phyloP scores from a whole-genome alignment of 192 early-diverging fungal genomes.

The Fimicolochytrium jonesii region DNA sequence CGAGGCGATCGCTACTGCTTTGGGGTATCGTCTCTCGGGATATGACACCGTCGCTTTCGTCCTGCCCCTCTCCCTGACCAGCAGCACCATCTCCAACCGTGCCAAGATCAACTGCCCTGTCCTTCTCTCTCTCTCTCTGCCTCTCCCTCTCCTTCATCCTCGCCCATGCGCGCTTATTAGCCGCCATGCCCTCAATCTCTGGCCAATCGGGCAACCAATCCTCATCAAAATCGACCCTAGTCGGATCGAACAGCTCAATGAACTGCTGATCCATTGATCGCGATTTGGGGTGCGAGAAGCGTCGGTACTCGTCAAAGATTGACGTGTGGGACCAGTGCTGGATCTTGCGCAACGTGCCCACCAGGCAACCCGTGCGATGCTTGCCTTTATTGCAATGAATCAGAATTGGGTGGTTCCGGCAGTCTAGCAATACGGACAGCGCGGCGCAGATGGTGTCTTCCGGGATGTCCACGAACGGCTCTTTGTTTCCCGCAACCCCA shows the following conservation, averaged over 20 bases:
- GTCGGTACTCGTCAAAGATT: conserved; percentile 96
- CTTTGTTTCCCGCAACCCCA: conserved; percentile 94
- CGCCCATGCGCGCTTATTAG: conserved; percentile 1
- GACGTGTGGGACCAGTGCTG: conserved; percentile 93
- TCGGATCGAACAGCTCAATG: conserved; percentile 54
- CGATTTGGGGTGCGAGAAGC: conserved; percentile 62
- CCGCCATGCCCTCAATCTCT: conserved; percentile 34
- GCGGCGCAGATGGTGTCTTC: conserved; percentile 50
- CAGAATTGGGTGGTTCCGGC: conserved; percentile 49
- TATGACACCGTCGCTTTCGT: no score
- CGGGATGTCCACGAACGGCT: conserved; percentile 54
- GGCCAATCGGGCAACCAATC: conserved; percentile 49
- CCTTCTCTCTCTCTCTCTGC: no score
- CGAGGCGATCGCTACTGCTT: no score
- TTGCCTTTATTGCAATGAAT: conserved; percentile 99
- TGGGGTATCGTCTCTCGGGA: no score
- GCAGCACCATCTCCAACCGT: no score
- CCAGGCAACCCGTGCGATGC: conserved; percentile 94
- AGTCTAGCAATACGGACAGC: conserved; percentile 39
- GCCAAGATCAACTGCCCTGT: no score
- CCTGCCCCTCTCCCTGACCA: no score
- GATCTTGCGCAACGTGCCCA: conserved; percentile 92
- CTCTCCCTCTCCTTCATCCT: no score
- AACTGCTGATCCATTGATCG: conserved; percentile 58
- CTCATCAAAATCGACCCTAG: conserved; percentile 38